Conservation (phyloP, 306 rosid genomes). For the Gastrolobium bilobum region DNA sequence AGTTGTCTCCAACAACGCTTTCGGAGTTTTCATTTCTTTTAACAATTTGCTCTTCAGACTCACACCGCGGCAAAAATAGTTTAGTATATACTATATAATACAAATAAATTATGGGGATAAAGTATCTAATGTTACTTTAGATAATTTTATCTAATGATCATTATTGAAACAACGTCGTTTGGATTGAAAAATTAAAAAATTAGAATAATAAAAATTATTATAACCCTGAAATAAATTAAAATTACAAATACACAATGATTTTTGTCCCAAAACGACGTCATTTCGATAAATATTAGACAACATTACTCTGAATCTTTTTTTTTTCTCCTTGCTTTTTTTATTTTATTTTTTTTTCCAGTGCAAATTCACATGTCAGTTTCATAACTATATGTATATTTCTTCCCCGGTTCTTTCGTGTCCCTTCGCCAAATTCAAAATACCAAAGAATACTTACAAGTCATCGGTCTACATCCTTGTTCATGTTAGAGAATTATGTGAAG, state of each 20-base stretch:
- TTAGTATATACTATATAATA: neutral
- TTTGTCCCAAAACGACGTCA: too few relatives aligned
- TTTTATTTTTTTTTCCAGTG: neutral
- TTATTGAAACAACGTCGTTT: too few relatives aligned
- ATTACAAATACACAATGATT: too few relatives aligned
- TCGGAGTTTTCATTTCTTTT: neutral
- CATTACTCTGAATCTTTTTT: neutral
- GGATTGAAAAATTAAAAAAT: too few relatives aligned
- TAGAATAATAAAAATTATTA: too few relatives aligned
- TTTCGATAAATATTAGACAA: too few relatives aligned
- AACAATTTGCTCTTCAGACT: neutral
- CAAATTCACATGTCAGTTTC: neutral
- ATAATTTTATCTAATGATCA: too few relatives aligned
- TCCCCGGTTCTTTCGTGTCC: neutral
- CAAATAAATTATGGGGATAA: too few relatives aligned
- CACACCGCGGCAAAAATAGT: neutral
- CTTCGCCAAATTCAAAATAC: neutral
- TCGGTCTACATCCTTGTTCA: neutral
- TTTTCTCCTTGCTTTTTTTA: neutral
- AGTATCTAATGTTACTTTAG: too few relatives aligned
- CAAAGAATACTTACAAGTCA: slow-evolving; percentile 5
- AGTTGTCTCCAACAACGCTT: slow-evolving; percentile 40
- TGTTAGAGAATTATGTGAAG: neutral
- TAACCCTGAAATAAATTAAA: too few relatives aligned
- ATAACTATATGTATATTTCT: neutral